Evolutionary conservation across 2,329 filamentous ascomycete genomes (phyloP), one percentile per base, ranked within the genome.

Genomic region (Chaetomium sp.): DNA sequence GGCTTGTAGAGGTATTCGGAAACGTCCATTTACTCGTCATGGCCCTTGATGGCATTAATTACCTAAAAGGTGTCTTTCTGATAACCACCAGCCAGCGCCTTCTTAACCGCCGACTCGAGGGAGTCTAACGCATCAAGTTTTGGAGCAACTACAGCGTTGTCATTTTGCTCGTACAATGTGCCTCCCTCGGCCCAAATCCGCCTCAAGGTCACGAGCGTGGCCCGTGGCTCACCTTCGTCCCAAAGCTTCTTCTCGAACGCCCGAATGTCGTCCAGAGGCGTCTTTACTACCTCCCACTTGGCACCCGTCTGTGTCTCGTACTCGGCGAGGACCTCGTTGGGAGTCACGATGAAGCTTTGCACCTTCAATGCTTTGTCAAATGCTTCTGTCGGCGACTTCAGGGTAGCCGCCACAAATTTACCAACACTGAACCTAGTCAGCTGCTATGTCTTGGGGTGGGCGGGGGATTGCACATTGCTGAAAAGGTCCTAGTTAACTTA

Each of bases 151-250:
- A 76, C 62, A 34, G 74, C 77, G 63, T 90, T 89, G 65, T 88
- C 86, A 53, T 83, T 79, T 69, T 80, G 79, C 1, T 82, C 78
- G 65, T 90, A 89, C 46, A 89, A 67, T 0, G 87, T 90, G 1
- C 84, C 84, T 0, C 87, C 87, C 63, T 87, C 81, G 0, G 80
- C 79, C 87, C 87, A 90, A 50, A 90, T 90, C 14, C 87, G 73
- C 46, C 83, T 74, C 61, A 90, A 70, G 0, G 87, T 89, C 49
- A 78, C 74, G 1, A 72, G 61, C 0, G 81, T 81, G 0, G 83
- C 84, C 14, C 66, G 58, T 0, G 82, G 76, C 47, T 74, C 69
- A 0, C 75, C 74, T 37, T 74, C 72, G 12, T 75, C 74, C 81
- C 83, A 88, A 0, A 78, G 76, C 65, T 81, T 74, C 52, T 77